A percentile compares a stretch with the other conserved stretches of the same genome.
Conservation (phyloP, 1,284 basidiomycete species). For the Leccinum griseonigrum region DNA sequence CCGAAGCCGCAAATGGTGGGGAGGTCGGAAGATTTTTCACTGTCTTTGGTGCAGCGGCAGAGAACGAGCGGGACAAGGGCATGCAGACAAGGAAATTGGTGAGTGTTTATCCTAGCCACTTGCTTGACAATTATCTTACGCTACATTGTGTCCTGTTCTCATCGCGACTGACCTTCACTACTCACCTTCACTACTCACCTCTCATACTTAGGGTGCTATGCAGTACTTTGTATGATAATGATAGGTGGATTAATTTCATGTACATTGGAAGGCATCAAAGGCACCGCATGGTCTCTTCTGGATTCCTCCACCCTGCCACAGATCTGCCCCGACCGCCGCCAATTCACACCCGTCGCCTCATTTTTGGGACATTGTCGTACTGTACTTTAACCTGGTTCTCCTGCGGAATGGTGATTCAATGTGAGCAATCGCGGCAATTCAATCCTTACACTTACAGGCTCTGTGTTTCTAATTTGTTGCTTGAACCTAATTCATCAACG, state of each 20-base stretch:
- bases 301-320: neutral
- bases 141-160: neutral
- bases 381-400: neutral
- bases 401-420: neutral
- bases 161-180: neutral
- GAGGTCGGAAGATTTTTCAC: slow-evolving; percentile 51
- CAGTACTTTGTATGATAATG: slow-evolving; percentile 34
- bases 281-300: neutral
- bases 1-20: slow-evolving; percentile 9
- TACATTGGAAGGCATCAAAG: neutral
- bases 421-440: neutral
- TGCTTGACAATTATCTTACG: neutral
- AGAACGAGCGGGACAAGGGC: slow-evolving; percentile 81
- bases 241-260: slow-evolving; percentile 16
- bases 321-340: neutral
- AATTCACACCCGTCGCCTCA: neutral
- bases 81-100: slow-evolving; percentile 65
- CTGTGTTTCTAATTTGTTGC: neutral
- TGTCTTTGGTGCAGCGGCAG: slow-evolving; percentile 80
- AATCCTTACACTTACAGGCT: neutral
- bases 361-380: neutral
- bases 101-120: slow-evolving; percentile 27
- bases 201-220: slow-evolving; percentile 26
- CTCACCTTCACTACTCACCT: slow-evolving; percentile 3
- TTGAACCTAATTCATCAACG: neutral